Base-by-base conservation (phyloP, 2,329 filamentous ascomycete genomes). In the Trichoderma polysporum region DNA sequence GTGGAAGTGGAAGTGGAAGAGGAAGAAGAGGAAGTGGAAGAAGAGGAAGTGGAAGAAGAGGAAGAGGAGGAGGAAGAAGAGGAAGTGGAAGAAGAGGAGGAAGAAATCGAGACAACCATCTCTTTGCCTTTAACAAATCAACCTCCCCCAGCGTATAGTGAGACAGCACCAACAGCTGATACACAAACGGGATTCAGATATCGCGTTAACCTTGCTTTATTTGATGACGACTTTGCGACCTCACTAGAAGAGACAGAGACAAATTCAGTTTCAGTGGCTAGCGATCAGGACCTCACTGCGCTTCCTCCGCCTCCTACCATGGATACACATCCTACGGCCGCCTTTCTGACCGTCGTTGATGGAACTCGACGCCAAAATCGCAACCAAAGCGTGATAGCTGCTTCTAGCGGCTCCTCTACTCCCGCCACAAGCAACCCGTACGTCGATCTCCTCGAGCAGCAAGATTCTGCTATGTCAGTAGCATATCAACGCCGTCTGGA, bases 401-500 rank as follows among this genome's bases (percentile, higher is more conserved):
- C 35, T 7, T 52, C 47, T 2, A 52, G 22, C 12, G 56, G 61
- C 27, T 60, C 68, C 4, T 70, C 74, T 7, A 67, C 73, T 3
- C 68, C 70, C 13, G 65, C 68, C 19, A 61, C 68, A 15, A 73
- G 65, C 29, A 77, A 76, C 47, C 76, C 76, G 63, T 77, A 76
- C 56, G 69, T 73, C 49, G 68, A 70, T 57, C 68, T 76, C 41
- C 71, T 77, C 58, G 74, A 77, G 68, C 71, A 74, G 63, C 74
- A 72, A 37, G 75, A 78, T 37, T 68, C 73, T 58, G 73, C 73
- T 64, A 75, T 77, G 73, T 72, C 73, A 31, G 67, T 71, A 35
- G 72, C 72, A 49, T 76, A 74, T 60, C 70, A 76, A n/a, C 73
- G 72, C 31, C 75, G 68, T 41, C 69, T 74, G 25, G 74, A 74